Evolutionary conservation across 2,329 filamentous ascomycete genomes (phyloP), one percentile per base, ranked within the genome.

Genomic region (Aspergillus quadricinctus): DNA sequence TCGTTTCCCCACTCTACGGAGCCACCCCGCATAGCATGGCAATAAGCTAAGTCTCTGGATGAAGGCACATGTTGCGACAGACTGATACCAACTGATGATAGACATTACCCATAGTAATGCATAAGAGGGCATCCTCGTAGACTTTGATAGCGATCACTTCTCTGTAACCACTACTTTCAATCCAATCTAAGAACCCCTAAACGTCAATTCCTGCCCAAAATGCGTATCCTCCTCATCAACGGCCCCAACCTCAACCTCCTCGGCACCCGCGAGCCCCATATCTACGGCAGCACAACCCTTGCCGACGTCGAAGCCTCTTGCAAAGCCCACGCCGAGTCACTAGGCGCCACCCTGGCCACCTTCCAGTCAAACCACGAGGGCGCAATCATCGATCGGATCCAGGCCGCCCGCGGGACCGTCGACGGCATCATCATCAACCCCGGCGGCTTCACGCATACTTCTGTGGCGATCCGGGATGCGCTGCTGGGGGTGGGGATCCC

Each of bases 161-260:
- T 4, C 11, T 31, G 29, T 11, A 5, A 31, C 29, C 29, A 14
- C 11, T 28, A 28, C 25, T 27, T 27, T 27, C 25, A 27, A 27
- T 27, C 25, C 25, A 6, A 3, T 27, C 1, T 27, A 28, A 28
- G 27, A 28, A 28, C n/a, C n/a, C n/a, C n/a, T n/a, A n/a, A n/a
- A n/a, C n/a, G n/a, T n/a, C n/a, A n/a, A n/a, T n/a, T n/a, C n/a
- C n/a, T n/a, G n/a, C n/a, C n/a, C n/a, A n/a, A n/a, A n/a, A n/a
- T n/a, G n/a, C n/a, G n/a, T n/a, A n/a, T 91, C 68, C 85, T 91
- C 64, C 79, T 91, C 62, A 85, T 92, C 77, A 91, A 91, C 73
- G 88, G 89, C n/a, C 88, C 88, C 31, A 92, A 92, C 72, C 86
- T 92, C 65, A 92, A 92, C 75, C 85, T 92, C 50, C 82, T 92